Conservation (phyloP, 495 filamentous ascomycete genomes). For the Penicillium samsonianum region DNA sequence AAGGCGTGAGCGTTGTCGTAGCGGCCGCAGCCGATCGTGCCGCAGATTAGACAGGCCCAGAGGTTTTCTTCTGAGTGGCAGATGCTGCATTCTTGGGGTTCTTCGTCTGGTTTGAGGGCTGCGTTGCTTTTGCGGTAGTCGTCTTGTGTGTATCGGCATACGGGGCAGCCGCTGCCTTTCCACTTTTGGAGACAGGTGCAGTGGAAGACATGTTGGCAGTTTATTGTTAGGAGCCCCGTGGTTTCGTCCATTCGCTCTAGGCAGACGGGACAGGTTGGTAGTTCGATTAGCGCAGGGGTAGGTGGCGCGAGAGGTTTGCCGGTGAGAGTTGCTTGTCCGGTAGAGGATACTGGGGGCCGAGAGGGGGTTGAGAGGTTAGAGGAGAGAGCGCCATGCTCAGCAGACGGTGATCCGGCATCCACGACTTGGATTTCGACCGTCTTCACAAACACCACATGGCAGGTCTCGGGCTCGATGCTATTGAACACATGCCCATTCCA, state of each 20-base stretch:
- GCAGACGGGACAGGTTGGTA: conserved; percentile 95
- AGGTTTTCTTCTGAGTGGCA: conserved; percentile 80
- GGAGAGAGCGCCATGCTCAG: conserved; percentile 33
- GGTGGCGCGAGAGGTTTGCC: conserved; percentile 88
- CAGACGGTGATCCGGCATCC: conserved; percentile 28
- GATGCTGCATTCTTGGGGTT: conserved; percentile 62
- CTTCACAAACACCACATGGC: conserved; percentile 94
- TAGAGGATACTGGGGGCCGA: conserved; percentile 38
- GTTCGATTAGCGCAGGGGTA: conserved; percentile 83
- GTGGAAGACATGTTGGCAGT: conserved; percentile 98
- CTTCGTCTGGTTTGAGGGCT: conserved; percentile 34
- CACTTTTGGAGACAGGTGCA: conserved; percentile 96
- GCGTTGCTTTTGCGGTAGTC: conserved; percentile 41
- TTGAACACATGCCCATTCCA: conserved; percentile 97
- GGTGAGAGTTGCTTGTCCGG: conserved; percentile 53
- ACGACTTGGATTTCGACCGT: conserved; percentile 68
- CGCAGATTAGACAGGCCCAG: conserved; percentile 95
- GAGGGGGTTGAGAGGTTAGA: conserved; percentile 50
- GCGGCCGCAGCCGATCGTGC: conserved; percentile 87
- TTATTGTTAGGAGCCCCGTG: conserved; percentile 88
- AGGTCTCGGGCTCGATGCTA: conserved; percentile 94
- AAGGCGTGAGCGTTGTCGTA: conserved; percentile 95
- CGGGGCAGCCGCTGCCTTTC: conserved; percentile 90
- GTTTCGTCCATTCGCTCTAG: conserved; percentile 98
- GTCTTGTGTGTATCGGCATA: conserved; percentile 85